Conservation (phyloP, 768 basidiomycete genomes). For the Trametes villosa region DNA sequence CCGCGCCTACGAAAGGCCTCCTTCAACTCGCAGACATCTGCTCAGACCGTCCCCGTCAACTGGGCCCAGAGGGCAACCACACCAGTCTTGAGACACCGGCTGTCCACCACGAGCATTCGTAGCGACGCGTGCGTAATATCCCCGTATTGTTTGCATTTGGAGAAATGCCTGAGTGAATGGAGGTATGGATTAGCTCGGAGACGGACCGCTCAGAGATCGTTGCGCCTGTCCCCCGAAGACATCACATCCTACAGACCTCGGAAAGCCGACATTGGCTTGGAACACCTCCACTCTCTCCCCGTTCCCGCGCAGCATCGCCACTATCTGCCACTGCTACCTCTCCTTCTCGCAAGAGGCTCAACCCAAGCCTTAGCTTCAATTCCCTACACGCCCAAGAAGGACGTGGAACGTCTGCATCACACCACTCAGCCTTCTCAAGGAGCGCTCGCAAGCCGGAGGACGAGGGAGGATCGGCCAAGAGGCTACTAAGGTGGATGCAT, state of each 20-base stretch:
- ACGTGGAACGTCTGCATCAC: slow-evolving; percentile 26
- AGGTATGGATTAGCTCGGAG: slow-evolving; percentile 31
- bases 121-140: slow-evolving; percentile 27
- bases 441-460: slow-evolving; percentile 21
- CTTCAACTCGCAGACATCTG: slow-evolving; percentile 21
- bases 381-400: slow-evolving; percentile 45
- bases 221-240: slow-evolving; percentile 68
- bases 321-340: slow-evolving; percentile 39
- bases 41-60: slow-evolving; percentile 14
- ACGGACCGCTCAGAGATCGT: slow-evolving; percentile 51
- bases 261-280: slow-evolving; percentile 67
- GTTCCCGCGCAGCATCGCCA: slow-evolving; percentile 53
- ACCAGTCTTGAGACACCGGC: slow-evolving; percentile 22
- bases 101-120: slow-evolving; percentile 22
- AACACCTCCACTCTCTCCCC: slow-evolving; percentile 48
- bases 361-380: slow-evolving; percentile 45
- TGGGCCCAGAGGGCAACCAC: slow-evolving; percentile 23
- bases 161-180: background rate
- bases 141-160: background rate
- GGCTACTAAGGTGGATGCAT: slow-evolving; percentile 85
- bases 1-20: slow-evolving; percentile 16
- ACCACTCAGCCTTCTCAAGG: slow-evolving; percentile 9
- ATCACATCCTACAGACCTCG: slow-evolving; percentile 58
- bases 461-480: slow-evolving; percentile 51
- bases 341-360: slow-evolving; percentile 26